A percentile compares a stretch with the other conserved stretches of the same genome.
Evolutionary conservation across 73 alveolate species (phyloP).

Genomic region (Paramecium sexaurelia): DNA sequence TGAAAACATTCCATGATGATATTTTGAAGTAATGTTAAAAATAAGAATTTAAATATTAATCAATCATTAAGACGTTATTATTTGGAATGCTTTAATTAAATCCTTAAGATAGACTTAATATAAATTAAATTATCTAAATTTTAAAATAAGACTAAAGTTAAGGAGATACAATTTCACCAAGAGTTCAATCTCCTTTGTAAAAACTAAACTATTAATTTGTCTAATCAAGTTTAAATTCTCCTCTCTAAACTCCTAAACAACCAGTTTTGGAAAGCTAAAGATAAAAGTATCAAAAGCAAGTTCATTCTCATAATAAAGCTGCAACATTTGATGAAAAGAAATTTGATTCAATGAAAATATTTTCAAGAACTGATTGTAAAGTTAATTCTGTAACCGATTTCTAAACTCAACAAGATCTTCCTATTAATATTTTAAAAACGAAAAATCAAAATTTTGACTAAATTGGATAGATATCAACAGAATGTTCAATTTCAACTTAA

Average conservation of each 20-base stretch:
- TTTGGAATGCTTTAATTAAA: neutral
- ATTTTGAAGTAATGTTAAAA: neutral
- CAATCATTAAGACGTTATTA: neutral
- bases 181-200: neutral
- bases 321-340: neutral
- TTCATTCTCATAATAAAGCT: neutral
- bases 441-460: neutral
- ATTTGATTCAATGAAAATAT: neutral
- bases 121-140: neutral
- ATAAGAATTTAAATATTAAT: neutral
- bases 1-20: conserved; percentile 6
- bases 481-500: neutral
- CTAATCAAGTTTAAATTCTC: neutral
- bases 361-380: neutral
- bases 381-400: neutral
- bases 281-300: neutral
- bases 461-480: conserved; percentile 9
- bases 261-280: neutral
- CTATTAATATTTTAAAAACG: neutral
- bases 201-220: neutral
- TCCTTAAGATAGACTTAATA: conserved; percentile 10
- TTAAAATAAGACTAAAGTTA: neutral
- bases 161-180: neutral
- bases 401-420: neutral
- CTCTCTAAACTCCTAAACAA: neutral